Percentiles rank a stretch among this genome's conserved stretches.
These are phyloP conservation scores for Lactarius trivialis DNA, from an alignment of 768 basidiomycete species.

Conservation along the genomic window DNA sequence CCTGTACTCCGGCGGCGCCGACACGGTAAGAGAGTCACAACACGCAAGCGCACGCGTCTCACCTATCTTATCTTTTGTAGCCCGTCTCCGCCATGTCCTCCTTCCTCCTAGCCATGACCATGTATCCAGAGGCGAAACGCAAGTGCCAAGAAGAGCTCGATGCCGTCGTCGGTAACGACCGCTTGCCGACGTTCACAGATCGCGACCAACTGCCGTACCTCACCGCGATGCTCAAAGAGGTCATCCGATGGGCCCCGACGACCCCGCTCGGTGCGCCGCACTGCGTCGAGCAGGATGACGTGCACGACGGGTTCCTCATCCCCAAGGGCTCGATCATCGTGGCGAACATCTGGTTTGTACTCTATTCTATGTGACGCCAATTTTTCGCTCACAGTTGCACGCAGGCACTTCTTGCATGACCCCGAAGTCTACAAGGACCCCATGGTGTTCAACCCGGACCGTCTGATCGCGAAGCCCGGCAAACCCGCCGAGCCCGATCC, in stretches of 20 bases:
- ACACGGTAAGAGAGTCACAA: slow-evolving; percentile 19
- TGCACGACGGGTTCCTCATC: slow-evolving; percentile 34
- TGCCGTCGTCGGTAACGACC: slow-evolving; percentile 22
- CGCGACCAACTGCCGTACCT: slow-evolving; percentile 24
- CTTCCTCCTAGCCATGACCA: slow-evolving; percentile 28
- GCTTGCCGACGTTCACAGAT: slow-evolving; percentile 22
- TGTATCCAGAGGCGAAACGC: slow-evolving; percentile 24
- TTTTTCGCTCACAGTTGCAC: not conserved
- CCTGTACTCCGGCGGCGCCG: slow-evolving; percentile 25
- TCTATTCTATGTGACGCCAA: not conserved
- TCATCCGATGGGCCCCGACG: slow-evolving; percentile 25
- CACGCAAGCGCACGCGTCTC: not conserved
- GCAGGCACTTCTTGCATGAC: slow-evolving; percentile 30
- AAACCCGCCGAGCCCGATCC: slow-evolving; percentile 24
- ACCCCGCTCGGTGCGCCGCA: slow-evolving; percentile 31
- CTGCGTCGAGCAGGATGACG: slow-evolving; percentile 32
- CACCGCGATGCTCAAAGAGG: slow-evolving; percentile 22
- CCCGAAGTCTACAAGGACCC: slow-evolving; percentile 28
- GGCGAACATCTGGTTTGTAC: slow-evolving; percentile 31
- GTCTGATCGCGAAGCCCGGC: slow-evolving; percentile 25
- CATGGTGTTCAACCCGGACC: slow-evolving; percentile 28
- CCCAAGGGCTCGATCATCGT: slow-evolving; percentile 34
- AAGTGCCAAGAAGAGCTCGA: slow-evolving; percentile 28
- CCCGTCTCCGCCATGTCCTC: slow-evolving; percentile 27
- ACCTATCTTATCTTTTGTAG: not conserved